Percentiles rank a stretch among this genome's conserved stretches.
These are phyloP conservation scores for Abeoforma whisleri DNA, from an alignment of 78 protist species.

Conservation along the genomic window DNA sequence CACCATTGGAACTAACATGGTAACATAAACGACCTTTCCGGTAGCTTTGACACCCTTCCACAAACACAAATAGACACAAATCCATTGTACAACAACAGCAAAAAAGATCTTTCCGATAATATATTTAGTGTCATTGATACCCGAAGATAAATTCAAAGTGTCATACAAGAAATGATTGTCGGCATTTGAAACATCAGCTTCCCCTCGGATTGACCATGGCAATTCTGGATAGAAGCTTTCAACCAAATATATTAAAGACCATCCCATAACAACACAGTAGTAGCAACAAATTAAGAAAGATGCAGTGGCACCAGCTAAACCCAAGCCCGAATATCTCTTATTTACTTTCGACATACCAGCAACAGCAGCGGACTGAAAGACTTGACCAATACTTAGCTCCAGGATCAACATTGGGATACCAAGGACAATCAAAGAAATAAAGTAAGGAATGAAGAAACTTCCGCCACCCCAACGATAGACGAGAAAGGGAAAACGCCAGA, in stretches of 20 bases:
- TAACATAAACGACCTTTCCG: too few species aligned
- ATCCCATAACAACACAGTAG: neutral
- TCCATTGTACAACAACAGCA: neutral
- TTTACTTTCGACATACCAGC: too few species aligned
- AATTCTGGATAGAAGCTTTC: neutral
- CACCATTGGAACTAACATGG: too few species aligned
- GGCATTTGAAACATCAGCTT: neutral
- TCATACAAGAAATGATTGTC: neutral
- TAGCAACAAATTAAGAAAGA: neutral
- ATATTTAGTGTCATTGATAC: neutral
- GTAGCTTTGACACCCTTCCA: conserved; percentile 1
- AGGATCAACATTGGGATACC: conserved; percentile 25
- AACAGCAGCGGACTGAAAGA: neutral
- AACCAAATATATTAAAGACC: conserved; percentile 1
- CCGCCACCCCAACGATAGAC: conserved; percentile 45
- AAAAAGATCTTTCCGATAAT: neutral
- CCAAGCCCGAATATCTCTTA: neutral
- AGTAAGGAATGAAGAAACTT: conserved; percentile 42
- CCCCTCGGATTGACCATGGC: neutral
- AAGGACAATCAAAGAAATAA: neutral
- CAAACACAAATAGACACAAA: neutral
- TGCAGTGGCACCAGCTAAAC: neutral
- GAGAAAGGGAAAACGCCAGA: conserved; percentile 49
- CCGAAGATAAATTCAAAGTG: neutral
- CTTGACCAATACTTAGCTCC: conserved; percentile 41